Evolutionary conservation across 2,329 filamentous ascomycete genomes (phyloP), one percentile per base, ranked within the genome.

Genomic region (Diaporthe eres): DNA sequence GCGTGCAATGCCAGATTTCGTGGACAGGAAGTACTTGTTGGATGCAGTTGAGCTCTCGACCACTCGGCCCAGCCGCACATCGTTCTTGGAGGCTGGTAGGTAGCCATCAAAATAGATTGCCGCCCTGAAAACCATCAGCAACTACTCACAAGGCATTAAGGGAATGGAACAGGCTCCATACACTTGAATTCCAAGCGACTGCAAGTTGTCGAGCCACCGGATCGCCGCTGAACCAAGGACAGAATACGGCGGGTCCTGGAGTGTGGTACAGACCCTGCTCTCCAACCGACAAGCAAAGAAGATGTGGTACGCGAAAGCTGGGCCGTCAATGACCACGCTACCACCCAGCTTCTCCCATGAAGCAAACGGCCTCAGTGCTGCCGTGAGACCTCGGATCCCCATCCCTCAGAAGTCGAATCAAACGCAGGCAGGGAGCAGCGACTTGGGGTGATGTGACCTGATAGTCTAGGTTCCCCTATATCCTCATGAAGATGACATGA

Each of bases 101-200:
- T 91, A 92, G 19, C 95, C 95, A 82, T 98, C 96, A 80, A 98
- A 98, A 82, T 93, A 95, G 72, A 98, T 94, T 63, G 88, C 91
- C 75, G 90, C 85, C 78, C 92, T 94, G 78, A 44, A 15, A 70
- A 47, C 55, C 49, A 61, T 82, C 75, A 75, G 78, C 44, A 53
- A 72, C 61, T 28, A 31, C 31, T 25, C 34, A 19, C 31, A 71
- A 12, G 71, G 37, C n/a, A 22, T 77, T 51, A 9, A 34, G 12
- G 15, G 17, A 6, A 25, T 28, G 77, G 74, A 34, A 10, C 57
- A 17, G 31, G 25, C 28, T 13, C 25, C 28, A 37, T 68, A 78
- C 78, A 79, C 70, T 55, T 61, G 65, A 8, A 77, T 79, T 4
- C 76, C 77, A 19, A 53, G 47, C 17, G 47, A 72, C 60, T 75